Base-by-base conservation (phyloP, 2,329 filamentous ascomycete genomes). In the Pyricularia grisea region DNA sequence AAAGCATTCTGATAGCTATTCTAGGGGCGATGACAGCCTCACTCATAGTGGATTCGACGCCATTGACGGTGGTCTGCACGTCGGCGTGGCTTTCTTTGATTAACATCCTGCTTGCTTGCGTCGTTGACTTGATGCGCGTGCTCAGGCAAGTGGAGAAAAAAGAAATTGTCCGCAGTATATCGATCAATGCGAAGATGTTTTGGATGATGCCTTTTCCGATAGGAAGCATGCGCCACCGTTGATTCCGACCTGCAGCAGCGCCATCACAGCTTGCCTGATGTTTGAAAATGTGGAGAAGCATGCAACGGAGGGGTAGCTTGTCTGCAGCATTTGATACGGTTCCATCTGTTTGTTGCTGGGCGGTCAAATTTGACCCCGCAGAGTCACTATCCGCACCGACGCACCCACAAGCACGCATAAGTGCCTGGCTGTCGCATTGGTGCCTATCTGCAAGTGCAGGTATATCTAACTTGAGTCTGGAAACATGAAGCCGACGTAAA, bases 41-140 rank as follows among this genome's bases (percentile, higher is more conserved):
- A 86, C 85, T 82, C 85, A 87, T 87, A 31, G 82, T 76, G 70
- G 81, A 80, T 71, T 85, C 81, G 75, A 84, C 85, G 74, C 84
- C 84, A 76, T 86, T 81, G 77, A 81, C 83, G 72, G 76, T 79
- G 66, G 80, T 83, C 70, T 79, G 76, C 70, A 87, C 82, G 73
- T 87, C 85, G 70, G 79, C 78, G 74, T 84, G 79, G 72, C 78
- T 82, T 74, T 87, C 85, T 58, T 83, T 81, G 76, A 87, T 82
- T 74, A 87, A 76, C 85, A 87, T 87, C 70, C 20, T 58, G 66
- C n/a, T 27, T 17, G 64, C 14, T 14, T 42, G 42, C 42, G 17
- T 50, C 42, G 42, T 50, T 50, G 42, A n/a, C 42, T 50, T 50
- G 42, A 7, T n/a, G 17, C 14, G 60, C 2, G 12, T 23, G 58